These are phyloP conservation scores for Annulohypoxylon maeteangense DNA, from an alignment of 495 filamentous ascomycete genomes.

Conservation along the genomic window DNA sequence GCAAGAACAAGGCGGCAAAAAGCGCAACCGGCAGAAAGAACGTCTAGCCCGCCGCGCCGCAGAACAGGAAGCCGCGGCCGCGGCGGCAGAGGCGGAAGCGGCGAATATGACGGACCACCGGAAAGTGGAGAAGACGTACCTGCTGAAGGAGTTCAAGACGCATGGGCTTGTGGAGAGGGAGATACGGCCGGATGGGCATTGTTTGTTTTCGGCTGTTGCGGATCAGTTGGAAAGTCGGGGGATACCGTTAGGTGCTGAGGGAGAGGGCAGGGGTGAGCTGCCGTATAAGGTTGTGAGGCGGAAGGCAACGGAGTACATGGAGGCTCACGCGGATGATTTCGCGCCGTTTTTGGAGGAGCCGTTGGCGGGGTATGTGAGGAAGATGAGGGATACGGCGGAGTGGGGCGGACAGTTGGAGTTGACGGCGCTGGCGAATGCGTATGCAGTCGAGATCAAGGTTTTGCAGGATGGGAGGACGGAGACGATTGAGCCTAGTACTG, in stretches of 20 bases:
- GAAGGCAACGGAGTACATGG: constrained; percentile 68
- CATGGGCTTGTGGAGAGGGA: constrained; percentile 76
- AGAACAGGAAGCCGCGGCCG: constrained; percentile 75
- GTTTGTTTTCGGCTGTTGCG: constrained; percentile 92
- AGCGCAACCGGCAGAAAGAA: constrained; percentile 91
- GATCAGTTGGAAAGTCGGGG: constrained; percentile 72
- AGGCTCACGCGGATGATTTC: constrained; percentile 62
- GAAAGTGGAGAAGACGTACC: constrained; percentile 72
- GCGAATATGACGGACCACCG: constrained; percentile 77
- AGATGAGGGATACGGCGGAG: constrained; percentile 88
- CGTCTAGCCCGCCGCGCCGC: constrained; percentile 88
- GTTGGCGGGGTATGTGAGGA: constrained; percentile 74
- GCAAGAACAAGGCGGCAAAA: constrained; percentile 60
- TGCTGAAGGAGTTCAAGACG: constrained; percentile 71
- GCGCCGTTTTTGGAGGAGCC: constrained; percentile 84
- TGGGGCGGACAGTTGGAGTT: constrained; percentile 97
- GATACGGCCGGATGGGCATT: constrained; percentile 92
- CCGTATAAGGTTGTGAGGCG: constrained; percentile 65
- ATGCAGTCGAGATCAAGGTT: constrained; percentile 83
- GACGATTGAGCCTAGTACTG: constrained; percentile 69
- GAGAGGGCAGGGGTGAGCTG: constrained; percentile 29
- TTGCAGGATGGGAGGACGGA: constrained; percentile 85
- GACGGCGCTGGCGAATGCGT: constrained; percentile 82
- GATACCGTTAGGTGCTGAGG: constrained; percentile 50
- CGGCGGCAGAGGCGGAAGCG: constrained; percentile 78